phyloP scores from a whole-genome alignment of 345 rosid genomes.

The Salix brachista region DNA sequence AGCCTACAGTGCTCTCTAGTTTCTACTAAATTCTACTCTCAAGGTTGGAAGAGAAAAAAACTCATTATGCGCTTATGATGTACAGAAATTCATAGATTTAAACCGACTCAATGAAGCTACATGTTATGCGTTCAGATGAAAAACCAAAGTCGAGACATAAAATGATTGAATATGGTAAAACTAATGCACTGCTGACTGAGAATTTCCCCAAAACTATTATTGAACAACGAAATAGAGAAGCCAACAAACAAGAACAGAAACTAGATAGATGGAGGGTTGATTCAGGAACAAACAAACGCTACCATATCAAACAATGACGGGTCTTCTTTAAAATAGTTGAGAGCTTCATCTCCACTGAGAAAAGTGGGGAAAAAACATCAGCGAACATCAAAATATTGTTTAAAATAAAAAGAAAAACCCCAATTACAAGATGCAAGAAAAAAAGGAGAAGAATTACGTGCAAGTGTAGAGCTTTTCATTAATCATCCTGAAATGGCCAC shows the following conservation, averaged over 20 bases:
- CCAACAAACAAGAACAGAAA: background rate
- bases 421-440: background rate
- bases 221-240: background rate
- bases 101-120: too few relatives aligned
- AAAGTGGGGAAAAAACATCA: background rate
- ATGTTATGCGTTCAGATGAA: too few relatives aligned
- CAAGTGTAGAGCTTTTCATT: slow-evolving; percentile 92
- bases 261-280: background rate
- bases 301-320: slow-evolving; percentile 82
- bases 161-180: too few relatives aligned
- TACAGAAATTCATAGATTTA: too few relatives aligned
- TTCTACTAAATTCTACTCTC: too few relatives aligned
- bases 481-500: slow-evolving; percentile 89
- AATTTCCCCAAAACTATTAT: background rate
- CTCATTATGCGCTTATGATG: too few relatives aligned
- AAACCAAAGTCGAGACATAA: too few relatives aligned
- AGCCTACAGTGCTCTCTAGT: too few relatives aligned
- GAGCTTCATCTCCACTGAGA: slow-evolving; percentile 80
- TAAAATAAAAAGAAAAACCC: too few relatives aligned
- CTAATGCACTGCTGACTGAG: too few relatives aligned
- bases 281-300: slow-evolving; percentile 10
- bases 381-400: background rate
- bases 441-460: slow-evolving; percentile 45
- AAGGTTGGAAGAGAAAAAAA: too few relatives aligned
- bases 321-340: slow-evolving; percentile 66